Percentiles rank a stretch among this genome's conserved stretches.
Conservation (phyloP, 2,329 filamentous ascomycete species). For the Colletotrichum euphorbiae region DNA sequence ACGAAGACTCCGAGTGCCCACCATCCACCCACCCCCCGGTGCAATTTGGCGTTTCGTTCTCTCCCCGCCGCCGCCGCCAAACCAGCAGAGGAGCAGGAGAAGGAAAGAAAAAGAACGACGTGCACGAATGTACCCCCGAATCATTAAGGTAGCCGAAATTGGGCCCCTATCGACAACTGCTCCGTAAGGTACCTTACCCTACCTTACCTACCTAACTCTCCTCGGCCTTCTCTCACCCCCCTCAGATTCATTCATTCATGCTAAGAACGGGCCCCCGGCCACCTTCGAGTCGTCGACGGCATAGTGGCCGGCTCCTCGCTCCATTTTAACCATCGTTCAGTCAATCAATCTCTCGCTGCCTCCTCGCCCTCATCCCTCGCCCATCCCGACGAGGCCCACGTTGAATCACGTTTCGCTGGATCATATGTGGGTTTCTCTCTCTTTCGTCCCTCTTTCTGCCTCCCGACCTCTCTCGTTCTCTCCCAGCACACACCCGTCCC, state of each 20-base stretch:
- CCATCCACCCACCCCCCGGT: slow-evolving; percentile 21
- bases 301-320: slow-evolving; percentile 39
- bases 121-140: slow-evolving; percentile 44
- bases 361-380: slow-evolving; percentile 34
- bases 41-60: slow-evolving; percentile 28
- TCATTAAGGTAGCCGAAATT: slow-evolving; percentile 59
- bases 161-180: slow-evolving; percentile 46
- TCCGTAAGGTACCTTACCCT: slow-evolving; percentile 38
- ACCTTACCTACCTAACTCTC: slow-evolving; percentile 43
- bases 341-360: slow-evolving; percentile 30
- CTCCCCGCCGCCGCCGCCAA: slow-evolving; percentile 18
- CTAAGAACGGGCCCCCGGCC: slow-evolving; percentile 45
- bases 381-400: slow-evolving; percentile 37
- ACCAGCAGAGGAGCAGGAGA: background rate
- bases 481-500: slow-evolving; percentile 13
- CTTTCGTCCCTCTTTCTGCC: slow-evolving; percentile 5
- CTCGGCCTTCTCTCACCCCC: slow-evolving; percentile 42
- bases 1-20: background rate
- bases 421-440: slow-evolving; percentile 33
- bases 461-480: slow-evolving; percentile 10
- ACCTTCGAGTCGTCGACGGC: slow-evolving; percentile 36
- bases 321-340: slow-evolving; percentile 37
- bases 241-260: slow-evolving; percentile 50
- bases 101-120: slow-evolving; percentile 18
- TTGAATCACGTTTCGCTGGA: slow-evolving; percentile 36